phyloP scores from a whole-genome alignment of 768 basidiomycete genomes.

The Hysterangium stoloniferum region DNA sequence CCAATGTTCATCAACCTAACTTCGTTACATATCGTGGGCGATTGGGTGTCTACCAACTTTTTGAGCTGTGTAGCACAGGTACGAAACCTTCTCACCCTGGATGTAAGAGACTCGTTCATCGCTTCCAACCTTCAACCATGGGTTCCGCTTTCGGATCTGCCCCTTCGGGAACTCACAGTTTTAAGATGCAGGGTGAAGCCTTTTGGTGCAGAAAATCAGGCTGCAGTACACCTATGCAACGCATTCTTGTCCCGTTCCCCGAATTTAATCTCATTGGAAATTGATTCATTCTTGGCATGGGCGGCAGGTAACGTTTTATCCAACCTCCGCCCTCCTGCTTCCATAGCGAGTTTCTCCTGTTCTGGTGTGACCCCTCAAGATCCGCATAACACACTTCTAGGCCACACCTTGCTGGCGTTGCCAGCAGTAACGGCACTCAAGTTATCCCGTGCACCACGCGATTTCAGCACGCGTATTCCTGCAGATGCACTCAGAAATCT shows the following conservation, averaged over 20 bases:
- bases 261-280: not conserved
- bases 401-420: not conserved
- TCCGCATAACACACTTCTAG: not conserved
- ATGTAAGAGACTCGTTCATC: not conserved
- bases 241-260: conserved; percentile 3
- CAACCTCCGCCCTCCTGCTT: not conserved
- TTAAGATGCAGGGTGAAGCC: conserved; percentile 7
- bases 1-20: conserved; percentile 1
- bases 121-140: not conserved
- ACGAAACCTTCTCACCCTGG: conserved; percentile 4
- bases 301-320: conserved; percentile 2
- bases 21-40: not conserved
- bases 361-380: not conserved
- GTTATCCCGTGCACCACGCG: not conserved
- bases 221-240: not conserved
- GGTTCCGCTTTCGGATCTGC: not conserved
- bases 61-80: not conserved
- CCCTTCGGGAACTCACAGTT: conserved; percentile 3
- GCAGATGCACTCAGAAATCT: not conserved
- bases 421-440: conserved; percentile 1
- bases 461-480: not conserved
- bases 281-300: conserved; percentile 3
- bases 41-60: conserved; percentile 3
- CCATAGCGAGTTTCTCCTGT: not conserved
- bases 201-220: not conserved